A percentile compares a stretch with the other conserved stretches of the same genome.
Evolutionary conservation across 1,284 basidiomycete species (phyloP).

Genomic region (Sporisorium reilianum): DNA sequence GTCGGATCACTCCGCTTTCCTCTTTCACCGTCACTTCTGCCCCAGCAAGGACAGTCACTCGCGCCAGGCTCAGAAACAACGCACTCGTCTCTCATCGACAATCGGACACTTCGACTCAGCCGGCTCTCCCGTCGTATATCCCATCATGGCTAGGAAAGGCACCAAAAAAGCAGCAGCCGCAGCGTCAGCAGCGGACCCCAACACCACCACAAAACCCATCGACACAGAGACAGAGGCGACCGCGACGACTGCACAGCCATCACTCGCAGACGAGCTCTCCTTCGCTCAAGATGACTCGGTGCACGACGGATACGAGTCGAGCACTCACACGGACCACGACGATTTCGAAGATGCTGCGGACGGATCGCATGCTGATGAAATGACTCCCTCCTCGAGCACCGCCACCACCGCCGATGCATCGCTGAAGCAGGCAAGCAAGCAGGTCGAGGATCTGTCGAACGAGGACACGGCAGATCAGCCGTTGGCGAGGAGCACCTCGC

Average conservation of each 20-base stretch:
- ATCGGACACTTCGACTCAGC: background rate
- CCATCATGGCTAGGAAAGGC: slow-evolving; percentile 24
- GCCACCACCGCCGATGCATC: slow-evolving; percentile 12
- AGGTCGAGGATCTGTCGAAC: background rate
- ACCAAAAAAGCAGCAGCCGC: slow-evolving; percentile 14
- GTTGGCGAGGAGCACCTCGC: slow-evolving; percentile 5
- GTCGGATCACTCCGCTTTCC: slow-evolving; percentile 15
- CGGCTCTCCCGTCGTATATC: background rate
- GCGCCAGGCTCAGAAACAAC: background rate
- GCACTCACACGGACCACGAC: slow-evolving; percentile 47
- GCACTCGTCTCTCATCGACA: background rate
- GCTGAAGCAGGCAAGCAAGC: background rate
- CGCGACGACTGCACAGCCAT: slow-evolving; percentile 7
- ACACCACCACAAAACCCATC: slow-evolving; percentile 12
- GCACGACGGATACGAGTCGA: slow-evolving; percentile 40
- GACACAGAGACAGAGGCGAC: slow-evolving; percentile 2
- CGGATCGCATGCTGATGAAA: slow-evolving; percentile 29
- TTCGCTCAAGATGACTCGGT: slow-evolving; percentile 9
- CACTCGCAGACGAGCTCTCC: slow-evolving; percentile 34
- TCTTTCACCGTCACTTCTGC: background rate
- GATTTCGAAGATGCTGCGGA: slow-evolving; percentile 52
- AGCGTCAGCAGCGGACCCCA: slow-evolving; percentile 7
- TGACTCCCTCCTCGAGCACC: slow-evolving; percentile 28
- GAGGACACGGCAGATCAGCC: slow-evolving; percentile 17
- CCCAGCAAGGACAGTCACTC: background rate